Base-by-base conservation (phyloP, 1,284 basidiomycete genomes). In the Rhizoctonia solani region DNA sequence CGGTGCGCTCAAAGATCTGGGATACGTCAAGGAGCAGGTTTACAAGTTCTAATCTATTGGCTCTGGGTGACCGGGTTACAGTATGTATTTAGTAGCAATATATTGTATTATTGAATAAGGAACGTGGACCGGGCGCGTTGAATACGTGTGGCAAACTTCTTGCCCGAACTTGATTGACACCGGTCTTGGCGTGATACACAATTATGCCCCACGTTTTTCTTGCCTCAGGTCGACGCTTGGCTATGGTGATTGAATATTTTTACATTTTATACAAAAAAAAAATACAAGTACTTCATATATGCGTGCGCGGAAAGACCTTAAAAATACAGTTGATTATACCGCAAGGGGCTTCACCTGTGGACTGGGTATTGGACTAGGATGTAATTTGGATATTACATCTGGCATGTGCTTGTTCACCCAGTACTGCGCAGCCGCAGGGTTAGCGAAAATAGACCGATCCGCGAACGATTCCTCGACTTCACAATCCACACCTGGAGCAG, bases 1-100 rank as follows among this genome's bases (percentile, higher is more conserved):
- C 32, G 95, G 95, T 50, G 79, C 90, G 27, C 80, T 98, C 66
- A 92, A 92, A 79, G 90, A 95, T 70, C 83, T 97, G 13, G 93
- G 93, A 44, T 97, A 95, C 77, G 88, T 81, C 11, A 81, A 86
- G 71, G 89, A 93, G 39, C 92, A 93, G 81, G 69, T 69, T 6
- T 69, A 68, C 66, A 69, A 68, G 46, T 69, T 69, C 66, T 68
- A 65, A 9, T 50, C 50, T 23, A 27, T 14, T 50, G 6, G 4
- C 16, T 46, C 6, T 19, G 25, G 19, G 44, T 6, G 44, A 11
- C 5, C n/a, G n/a, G n/a, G n/a, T n/a, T n/a, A n/a, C n/a, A n/a
- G n/a, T 46, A 46, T 46, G 44, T 46, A 11, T 46, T 6, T 9
- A 14, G n/a, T n/a, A 23, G 44, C 21, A n/a, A n/a, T n/a, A n/a